Percentiles rank a stretch among this genome's conserved stretches.
phyloP scores from a whole-genome alignment of 495 filamentous ascomycete species.

The Echria macrotheca region DNA sequence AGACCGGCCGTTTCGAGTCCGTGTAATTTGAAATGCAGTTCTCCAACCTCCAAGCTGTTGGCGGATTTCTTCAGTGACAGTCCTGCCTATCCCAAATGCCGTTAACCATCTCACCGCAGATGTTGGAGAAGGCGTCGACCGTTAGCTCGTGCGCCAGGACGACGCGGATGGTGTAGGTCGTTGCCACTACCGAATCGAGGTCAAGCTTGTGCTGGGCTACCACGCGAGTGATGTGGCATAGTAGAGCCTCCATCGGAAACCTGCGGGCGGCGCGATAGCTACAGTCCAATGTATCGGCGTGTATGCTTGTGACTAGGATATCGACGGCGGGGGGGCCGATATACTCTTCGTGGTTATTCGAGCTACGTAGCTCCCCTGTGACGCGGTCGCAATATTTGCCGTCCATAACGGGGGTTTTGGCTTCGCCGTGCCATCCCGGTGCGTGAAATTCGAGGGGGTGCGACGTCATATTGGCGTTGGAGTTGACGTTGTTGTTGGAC shows the following conservation, averaged over 20 bases:
- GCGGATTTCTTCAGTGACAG: not conserved
- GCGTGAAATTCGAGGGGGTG: not conserved
- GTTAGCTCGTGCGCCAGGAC: not conserved
- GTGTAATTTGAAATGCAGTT: too few relatives aligned
- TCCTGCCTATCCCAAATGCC: not conserved
- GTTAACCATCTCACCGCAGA: not conserved
- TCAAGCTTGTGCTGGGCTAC: not conserved
- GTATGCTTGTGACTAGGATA: not conserved
- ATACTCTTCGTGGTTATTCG: not conserved
- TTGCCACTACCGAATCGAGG: not conserved
- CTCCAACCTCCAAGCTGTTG: not conserved
- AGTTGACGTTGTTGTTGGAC: too few relatives aligned
- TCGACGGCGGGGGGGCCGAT: not conserved
- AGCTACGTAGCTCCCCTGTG: not conserved
- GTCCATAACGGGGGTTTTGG: not conserved
- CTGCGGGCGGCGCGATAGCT: not conserved
- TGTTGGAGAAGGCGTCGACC: not conserved
- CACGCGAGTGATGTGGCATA: not conserved
- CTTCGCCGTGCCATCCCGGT: not conserved
- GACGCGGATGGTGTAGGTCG: not conserved
- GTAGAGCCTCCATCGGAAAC: not conserved
- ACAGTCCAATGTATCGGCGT: not conserved
- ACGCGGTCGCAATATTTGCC: not conserved
- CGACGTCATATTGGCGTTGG: not conserved
- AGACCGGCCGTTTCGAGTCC: too few relatives aligned